These are phyloP conservation scores for Cochlearia excelsa DNA, from an alignment of 345 rosid species.

Conservation along the genomic window DNA sequence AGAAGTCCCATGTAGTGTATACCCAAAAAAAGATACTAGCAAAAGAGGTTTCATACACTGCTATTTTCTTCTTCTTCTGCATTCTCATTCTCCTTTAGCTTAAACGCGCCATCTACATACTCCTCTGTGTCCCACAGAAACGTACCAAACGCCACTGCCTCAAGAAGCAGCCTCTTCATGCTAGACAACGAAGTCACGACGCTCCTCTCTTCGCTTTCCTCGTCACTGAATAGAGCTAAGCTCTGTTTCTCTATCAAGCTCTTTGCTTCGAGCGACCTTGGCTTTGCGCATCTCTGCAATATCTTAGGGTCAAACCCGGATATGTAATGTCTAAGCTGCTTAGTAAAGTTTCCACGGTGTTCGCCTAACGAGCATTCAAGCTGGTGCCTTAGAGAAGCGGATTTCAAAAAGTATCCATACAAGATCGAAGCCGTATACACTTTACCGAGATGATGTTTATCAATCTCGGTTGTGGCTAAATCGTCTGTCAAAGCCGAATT, in stretches of 20 bases:
- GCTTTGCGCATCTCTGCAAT: conserved; percentile 62
- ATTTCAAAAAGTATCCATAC: conserved; percentile 83
- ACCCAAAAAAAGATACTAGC: not conserved
- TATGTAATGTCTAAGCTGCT: conserved; percentile 51
- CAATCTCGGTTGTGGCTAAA: conserved; percentile 42
- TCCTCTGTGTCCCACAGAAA: conserved; percentile 91
- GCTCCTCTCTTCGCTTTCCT: conserved; percentile 38
- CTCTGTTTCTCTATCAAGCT: conserved; percentile 66
- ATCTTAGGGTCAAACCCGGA: conserved; percentile 67
- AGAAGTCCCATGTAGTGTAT: not conserved
- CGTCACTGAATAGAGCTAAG: conserved; percentile 64
- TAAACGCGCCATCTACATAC: conserved; percentile 54
- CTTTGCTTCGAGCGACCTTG: conserved; percentile 59
- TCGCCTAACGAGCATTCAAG: conserved; percentile 52
- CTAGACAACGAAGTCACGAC: conserved; percentile 68
- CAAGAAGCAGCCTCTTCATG: conserved; percentile 77
- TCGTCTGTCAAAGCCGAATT: conserved; percentile 51
- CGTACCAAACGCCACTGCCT: conserved; percentile 87
- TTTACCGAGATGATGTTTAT: conserved; percentile 44
- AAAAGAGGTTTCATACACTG: conserved; percentile 27
- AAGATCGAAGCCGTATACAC: conserved; percentile 66
- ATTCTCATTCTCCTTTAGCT: conserved; percentile 50
- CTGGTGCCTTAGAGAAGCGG: conserved; percentile 62
- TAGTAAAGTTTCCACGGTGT: conserved; percentile 19
- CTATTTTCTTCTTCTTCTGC: conserved; percentile 39